A percentile compares a stretch with the other conserved stretches of the same genome.
phyloP scores from a whole-genome alignment of 257 asterid genomes.

The Verbascum thapsus region DNA sequence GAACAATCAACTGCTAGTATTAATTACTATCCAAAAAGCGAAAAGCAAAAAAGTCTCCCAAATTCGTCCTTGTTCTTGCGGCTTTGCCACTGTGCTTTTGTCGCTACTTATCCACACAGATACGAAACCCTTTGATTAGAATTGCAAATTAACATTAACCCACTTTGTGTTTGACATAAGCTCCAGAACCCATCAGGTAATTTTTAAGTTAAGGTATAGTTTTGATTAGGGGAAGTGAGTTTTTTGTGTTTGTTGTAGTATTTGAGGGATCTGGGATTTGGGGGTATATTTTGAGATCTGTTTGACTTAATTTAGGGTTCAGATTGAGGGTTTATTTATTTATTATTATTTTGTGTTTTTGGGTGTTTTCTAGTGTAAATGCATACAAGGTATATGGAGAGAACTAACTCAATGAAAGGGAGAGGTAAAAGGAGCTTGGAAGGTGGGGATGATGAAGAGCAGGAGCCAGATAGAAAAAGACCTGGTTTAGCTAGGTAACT shows the following conservation, averaged over 20 bases:
- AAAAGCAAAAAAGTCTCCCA: too few relatives aligned
- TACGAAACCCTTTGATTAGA: too few relatives aligned
- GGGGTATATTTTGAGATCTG: conserved; percentile 38
- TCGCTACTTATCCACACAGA: too few relatives aligned
- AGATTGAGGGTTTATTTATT: conserved; percentile 18
- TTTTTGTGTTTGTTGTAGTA: not conserved
- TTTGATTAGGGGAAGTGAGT: not conserved
- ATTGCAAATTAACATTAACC: too few relatives aligned
- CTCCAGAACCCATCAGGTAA: conserved; percentile 4
- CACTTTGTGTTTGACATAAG: too few relatives aligned
- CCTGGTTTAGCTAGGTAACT: conserved; percentile 47
- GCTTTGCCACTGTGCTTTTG: too few relatives aligned
- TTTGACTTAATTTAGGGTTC: conserved; percentile 29
- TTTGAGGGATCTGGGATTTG: conserved; percentile 41
- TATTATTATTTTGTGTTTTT: conserved; percentile 7
- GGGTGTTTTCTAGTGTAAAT: conserved; percentile 44
- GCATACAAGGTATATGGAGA: conserved; percentile 86
- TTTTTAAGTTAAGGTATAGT: not conserved
- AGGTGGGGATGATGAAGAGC: conserved; percentile 53
- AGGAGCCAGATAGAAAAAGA: conserved; percentile 53
- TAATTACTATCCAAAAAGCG: too few relatives aligned
- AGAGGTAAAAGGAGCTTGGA: conserved; percentile 80
- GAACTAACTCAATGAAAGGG: conserved; percentile 65
- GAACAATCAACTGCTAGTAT: too few relatives aligned
- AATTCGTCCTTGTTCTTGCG: too few relatives aligned